Evolutionary conservation across 1,139 yeast genomes (phyloP), one percentile per base, ranked within the genome.

Genomic region (Scheffersomyces insectosa): DNA sequence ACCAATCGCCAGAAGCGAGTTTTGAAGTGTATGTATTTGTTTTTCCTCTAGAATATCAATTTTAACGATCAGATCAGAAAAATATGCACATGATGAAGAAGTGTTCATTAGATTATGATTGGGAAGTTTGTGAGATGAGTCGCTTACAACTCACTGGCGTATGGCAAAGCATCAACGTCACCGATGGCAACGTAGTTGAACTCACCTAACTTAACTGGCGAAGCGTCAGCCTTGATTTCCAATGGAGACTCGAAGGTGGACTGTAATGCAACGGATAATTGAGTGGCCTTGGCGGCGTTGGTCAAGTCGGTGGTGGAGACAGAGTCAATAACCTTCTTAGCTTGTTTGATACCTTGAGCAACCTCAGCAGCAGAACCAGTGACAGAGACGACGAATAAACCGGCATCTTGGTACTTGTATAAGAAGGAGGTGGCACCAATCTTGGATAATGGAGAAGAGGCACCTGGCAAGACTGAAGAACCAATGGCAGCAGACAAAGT

Each of bases 141-240:
- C 27, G 31, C 35, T 65, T 82, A 88, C 70, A 93, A 85, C 75
- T 93, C 97, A 68, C 86, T 90, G 62, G 87, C 85, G 71, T 77
- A 88, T 62, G 99, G 98, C 70, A 93, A 82, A 56, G 81, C 83
- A 65, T 85, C 85, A 51, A 87, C 83, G 68, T 90, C 85, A 72
- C 99, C 99, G 54, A 89, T 85, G 52, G 95, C 97, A 54, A 86
- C 95, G 62, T 86, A 85, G 75, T 86, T 90, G 75, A 85, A 83
- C 59, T 82, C 82, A 53, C 80, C 79, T 55, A 83, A 63, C 58
- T 83, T 76, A 59, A 78, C 72, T 40, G 78, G 67, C 44, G 63
- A 57, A 37, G 65, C 61, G 34, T 63, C 62, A 50, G 75, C 68
- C 64, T 79, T 72, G 59, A 83, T 73, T 51, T 72, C 66, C 42